Percentiles rank a stretch among this genome's conserved stretches.
phyloP scores from a whole-genome alignment of 2,329 filamentous ascomycete species.

The Penicillium sp. region DNA sequence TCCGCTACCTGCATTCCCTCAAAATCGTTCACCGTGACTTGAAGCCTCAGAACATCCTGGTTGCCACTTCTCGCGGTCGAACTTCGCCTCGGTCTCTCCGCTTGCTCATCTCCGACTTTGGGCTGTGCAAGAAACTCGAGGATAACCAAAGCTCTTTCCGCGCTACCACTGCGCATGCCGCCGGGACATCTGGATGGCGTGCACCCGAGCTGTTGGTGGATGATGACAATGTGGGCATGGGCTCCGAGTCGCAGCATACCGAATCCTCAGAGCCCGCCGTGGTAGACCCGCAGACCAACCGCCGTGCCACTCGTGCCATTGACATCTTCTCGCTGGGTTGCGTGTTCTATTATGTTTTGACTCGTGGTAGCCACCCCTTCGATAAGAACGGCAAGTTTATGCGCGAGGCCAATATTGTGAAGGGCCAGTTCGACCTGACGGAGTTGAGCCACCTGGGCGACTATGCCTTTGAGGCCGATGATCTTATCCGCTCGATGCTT shows the following conservation, averaged over 20 bases:
- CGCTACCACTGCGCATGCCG: conserved; percentile 89
- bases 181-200: conserved; percentile 93
- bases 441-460: conserved; percentile 76
- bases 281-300: conserved; percentile 59
- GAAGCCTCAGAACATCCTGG: conserved; percentile 96
- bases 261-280: conserved; percentile 54
- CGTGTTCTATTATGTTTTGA: conserved; percentile 99
- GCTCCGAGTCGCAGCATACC: conserved; percentile 39
- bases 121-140: conserved; percentile 94
- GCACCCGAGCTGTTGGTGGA: conserved; percentile 89
- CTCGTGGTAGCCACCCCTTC: conserved; percentile 87
- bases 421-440: conserved; percentile 73
- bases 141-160: conserved; percentile 93
- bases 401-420: conserved; percentile 96
- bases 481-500: conserved; percentile 83
- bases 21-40: conserved; percentile 96
- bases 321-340: conserved; percentile 97
- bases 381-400: conserved; percentile 94
- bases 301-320: conserved; percentile 90
- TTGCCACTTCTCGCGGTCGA: conserved; percentile 62
- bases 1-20: conserved; percentile 84
- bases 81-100: conserved; percentile 65
- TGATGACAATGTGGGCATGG: conserved; percentile 61
- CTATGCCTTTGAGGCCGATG: conserved; percentile 81
- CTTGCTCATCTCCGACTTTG: conserved; percentile 96